Evolutionary conservation across 768 basidiomycete genomes (phyloP), one percentile per base, ranked within the genome.

Genomic region (Mycena capillaripes): DNA sequence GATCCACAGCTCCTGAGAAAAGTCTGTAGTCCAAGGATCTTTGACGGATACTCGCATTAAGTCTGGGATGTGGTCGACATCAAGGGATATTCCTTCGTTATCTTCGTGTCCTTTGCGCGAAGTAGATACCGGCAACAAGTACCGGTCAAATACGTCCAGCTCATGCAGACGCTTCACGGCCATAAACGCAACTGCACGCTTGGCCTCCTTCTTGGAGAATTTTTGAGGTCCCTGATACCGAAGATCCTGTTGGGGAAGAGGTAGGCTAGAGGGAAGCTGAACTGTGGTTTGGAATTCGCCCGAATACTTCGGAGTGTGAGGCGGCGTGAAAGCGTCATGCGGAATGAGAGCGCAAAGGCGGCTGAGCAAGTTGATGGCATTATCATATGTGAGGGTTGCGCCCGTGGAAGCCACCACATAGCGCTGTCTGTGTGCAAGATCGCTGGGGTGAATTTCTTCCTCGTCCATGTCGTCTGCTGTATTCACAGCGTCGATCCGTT

Each of bases 291-390:
- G 79, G 66, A 92, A 95, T 44, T 90, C 88, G 10, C 91, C 92
- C 0, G 80, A 81, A 78, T 89, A 97, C 64, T 83, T 86, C 0
- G 95, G 94, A 27, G 85, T 81, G 61, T 89, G 89, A 0, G 83
- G 77, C 0, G 88, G 85, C 0, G 93, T 95, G 79, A 90, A 96
- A 25, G 81, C 77, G 80, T 96, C 95, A 61, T 87, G 87, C 44
- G 91, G 93, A 61, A 95, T 92, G 27, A 95, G 85, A 21, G 93
- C 86, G 79, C 95, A 96, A n/a, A 96, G 87, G 64, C 92, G 88
- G 76, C 89, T 88, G 66, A 97, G 86, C 38, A 96, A 83, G 23
- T 86, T 86, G 60, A 96, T 88, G 3, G 94, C 88, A 64, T 90
- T 91, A 75, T 91, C 91, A 78, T 94, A 96, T 1, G 94, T 95